phyloP scores from a whole-genome alignment of 257 asterid species.

The Catharanthus roseus region DNA sequence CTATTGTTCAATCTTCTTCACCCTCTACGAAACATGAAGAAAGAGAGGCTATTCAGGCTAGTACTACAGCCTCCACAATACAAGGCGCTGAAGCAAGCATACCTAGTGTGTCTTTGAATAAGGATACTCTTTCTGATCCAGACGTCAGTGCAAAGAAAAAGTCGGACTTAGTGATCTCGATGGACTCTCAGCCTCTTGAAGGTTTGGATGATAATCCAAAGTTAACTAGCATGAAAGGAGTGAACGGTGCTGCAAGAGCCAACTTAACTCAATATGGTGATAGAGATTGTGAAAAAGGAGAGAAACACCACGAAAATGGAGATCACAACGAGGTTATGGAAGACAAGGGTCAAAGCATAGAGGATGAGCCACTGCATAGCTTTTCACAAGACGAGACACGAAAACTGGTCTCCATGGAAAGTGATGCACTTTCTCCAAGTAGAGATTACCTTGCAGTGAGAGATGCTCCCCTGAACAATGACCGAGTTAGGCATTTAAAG shows the following conservation, averaged over 20 bases:
- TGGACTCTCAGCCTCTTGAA: constrained; percentile 14
- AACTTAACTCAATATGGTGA: constrained; percentile 19
- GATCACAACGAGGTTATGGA: constrained; percentile 20
- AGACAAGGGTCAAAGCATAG: constrained; percentile 28
- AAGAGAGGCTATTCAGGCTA: constrained; percentile 12
- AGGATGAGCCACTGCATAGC: constrained; percentile 25
- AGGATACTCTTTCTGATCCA: constrained; percentile 17
- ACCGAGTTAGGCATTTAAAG: constrained; percentile 39
- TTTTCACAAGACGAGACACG: constrained; percentile 19
- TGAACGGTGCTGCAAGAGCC: constrained; percentile 16
- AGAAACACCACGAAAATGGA: constrained; percentile 24
- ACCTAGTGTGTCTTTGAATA: constrained; percentile 11
- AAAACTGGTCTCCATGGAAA: constrained; percentile 23
- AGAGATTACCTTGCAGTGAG: constrained; percentile 19
- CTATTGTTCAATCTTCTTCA: constrained; percentile 23
- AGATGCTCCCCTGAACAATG: constrained; percentile 29
- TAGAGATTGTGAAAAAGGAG: constrained; percentile 19
- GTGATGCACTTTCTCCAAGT: constrained; percentile 22
- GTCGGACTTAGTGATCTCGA: constrained; percentile 14
- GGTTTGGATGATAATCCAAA: constrained; percentile 22
- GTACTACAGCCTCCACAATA: background rate
- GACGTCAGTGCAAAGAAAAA: constrained; percentile 15
- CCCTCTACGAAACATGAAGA: constrained; percentile 19
- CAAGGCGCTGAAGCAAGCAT: constrained; percentile 15
- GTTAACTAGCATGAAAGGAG: constrained; percentile 15